Evolutionary conservation across 345 rosid species (phyloP).

Genomic region (Anacardium occidentale): DNA sequence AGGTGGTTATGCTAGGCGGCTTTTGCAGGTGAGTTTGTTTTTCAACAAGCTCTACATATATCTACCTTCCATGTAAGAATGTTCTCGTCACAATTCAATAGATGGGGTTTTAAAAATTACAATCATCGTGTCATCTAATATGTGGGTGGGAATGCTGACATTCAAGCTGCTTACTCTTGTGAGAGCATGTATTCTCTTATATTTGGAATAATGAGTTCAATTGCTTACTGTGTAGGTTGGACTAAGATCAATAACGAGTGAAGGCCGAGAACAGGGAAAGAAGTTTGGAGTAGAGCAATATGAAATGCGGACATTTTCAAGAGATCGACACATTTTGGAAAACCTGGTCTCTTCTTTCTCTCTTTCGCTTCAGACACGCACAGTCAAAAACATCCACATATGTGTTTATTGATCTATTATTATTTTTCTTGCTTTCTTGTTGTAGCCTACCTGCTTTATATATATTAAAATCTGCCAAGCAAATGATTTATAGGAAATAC

Average conservation of each 20-base stretch:
- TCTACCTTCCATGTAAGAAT: neutral
- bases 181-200: conserved; percentile 8
- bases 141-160: neutral
- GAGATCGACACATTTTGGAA: conserved; percentile 70
- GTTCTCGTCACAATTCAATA: neutral
- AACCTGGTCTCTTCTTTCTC: conserved; percentile 62
- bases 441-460: neutral
- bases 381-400: neutral
- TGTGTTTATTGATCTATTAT: neutral
- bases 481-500: neutral
- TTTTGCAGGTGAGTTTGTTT: conserved; percentile 66
- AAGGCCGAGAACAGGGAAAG: conserved; percentile 94
- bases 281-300: conserved; percentile 92
- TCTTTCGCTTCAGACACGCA: neutral
- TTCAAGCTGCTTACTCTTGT: neutral
- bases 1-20: conserved; percentile 88
- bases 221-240: conserved; percentile 64
- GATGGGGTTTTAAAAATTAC: neutral
- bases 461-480: neutral
- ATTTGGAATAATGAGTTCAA: neutral
- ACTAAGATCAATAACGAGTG: conserved; percentile 77
- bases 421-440: neutral
- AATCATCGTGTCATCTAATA: neutral
- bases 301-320: conserved; percentile 91
- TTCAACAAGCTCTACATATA: neutral